A percentile compares a stretch with the other conserved stretches of the same genome.
phyloP scores from a whole-genome alignment of 169 alveolate genomes.

The Eimeria necatrix region DNA sequence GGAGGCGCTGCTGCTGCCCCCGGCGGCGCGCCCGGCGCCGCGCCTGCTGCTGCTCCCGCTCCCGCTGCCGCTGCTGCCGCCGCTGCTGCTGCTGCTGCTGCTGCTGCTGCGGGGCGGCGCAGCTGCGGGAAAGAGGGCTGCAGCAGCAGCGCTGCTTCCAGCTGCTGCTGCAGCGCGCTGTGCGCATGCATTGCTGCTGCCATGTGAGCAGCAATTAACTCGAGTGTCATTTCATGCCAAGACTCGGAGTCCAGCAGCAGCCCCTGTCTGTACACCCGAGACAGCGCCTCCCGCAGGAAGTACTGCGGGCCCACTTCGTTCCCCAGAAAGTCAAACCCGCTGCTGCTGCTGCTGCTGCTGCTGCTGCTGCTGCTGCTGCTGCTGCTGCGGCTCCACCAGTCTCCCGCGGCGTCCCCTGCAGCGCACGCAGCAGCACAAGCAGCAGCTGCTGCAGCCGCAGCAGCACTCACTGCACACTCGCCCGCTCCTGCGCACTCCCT shows the following conservation, averaged over 20 bases:
- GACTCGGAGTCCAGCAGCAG: constrained; percentile 56
- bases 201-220: constrained; percentile 43
- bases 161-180: constrained; percentile 31
- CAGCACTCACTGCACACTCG: not conserved
- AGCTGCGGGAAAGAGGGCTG: constrained; percentile 16
- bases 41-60: not conserved
- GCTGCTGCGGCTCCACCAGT: not conserved
- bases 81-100: not conserved
- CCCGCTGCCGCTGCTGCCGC: not conserved
- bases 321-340: constrained; percentile 21
- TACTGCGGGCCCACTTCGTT: constrained; percentile 26
- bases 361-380: constrained; percentile 40
- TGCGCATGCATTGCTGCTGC: constrained; percentile 51
- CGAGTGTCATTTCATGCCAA: constrained; percentile 43
- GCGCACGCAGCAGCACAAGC: not conserved
- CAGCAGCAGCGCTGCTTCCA: not conserved
- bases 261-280: constrained; percentile 57
- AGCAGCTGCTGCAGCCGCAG: not conserved
- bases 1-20: not conserved
- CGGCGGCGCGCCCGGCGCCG: not conserved
- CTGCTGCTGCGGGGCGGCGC: not conserved
- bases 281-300: not conserved
- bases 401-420: not conserved
- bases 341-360: not conserved
- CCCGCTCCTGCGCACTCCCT: no score